These are phyloP conservation scores for Suillus lakei DNA, from an alignment of 768 basidiomycete genomes.

Conservation along the genomic window DNA sequence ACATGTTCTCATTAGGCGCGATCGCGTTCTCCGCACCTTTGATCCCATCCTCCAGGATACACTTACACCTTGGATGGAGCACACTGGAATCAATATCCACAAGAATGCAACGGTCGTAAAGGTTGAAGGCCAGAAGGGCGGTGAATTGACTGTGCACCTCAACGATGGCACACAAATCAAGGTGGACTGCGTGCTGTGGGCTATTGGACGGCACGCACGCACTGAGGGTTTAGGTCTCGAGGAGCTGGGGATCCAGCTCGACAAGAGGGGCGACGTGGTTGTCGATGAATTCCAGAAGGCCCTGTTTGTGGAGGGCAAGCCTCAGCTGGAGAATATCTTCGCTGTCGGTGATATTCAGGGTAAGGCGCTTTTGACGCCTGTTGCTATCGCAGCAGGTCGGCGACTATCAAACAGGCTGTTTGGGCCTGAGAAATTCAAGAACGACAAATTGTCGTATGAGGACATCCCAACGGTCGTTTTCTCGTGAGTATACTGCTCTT, in stretches of 20 bases:
- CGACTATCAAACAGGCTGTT: constrained; percentile 89
- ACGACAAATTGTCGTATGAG: constrained; percentile 86
- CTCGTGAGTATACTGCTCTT: constrained; percentile 63
- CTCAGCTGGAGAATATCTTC: constrained; percentile 45
- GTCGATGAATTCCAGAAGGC: constrained; percentile 95
- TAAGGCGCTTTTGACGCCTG: constrained; percentile 92
- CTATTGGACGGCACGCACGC: constrained; percentile 86
- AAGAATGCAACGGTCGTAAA: constrained; percentile 74
- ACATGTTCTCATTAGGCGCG: constrained; percentile 88
- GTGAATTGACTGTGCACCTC: constrained; percentile 75
- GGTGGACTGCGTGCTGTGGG: constrained; percentile 91
- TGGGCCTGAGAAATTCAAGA: constrained; percentile 83
- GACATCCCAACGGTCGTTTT: constrained; percentile 97
- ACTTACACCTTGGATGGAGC: constrained; percentile 90
- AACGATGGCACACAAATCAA: constrained; percentile 78
- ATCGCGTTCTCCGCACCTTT: constrained; percentile 91
- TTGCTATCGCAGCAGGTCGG: constrained; percentile 95
- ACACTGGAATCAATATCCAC: constrained; percentile 91
- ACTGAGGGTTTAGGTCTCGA: constrained; percentile 82
- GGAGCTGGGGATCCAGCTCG: constrained; percentile 72
- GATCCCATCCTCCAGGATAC: constrained; percentile 86
- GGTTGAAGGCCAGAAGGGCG: constrained; percentile 76
- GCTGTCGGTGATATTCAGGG: constrained; percentile 94
- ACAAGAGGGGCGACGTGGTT: constrained; percentile 81
- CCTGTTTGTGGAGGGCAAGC: constrained; percentile 50